These are phyloP conservation scores for Fraxinus angustifolia DNA, from an alignment of 305 asterid species.

Conservation along the genomic window DNA sequence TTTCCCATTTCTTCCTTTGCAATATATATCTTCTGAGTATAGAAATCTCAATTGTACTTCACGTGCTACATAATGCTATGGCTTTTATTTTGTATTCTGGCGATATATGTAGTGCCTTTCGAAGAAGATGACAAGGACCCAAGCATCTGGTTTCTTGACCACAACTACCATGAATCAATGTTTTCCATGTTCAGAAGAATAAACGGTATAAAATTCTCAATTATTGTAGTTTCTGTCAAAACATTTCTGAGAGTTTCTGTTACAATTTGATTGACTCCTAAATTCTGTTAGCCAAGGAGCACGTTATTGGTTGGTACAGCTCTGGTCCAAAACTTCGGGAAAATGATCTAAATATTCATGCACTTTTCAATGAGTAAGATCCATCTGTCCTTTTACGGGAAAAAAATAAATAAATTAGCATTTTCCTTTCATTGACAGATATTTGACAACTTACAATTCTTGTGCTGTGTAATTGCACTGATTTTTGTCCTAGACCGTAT, in stretches of 20 bases:
- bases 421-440: background rate
- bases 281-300: slow-evolving; percentile 79
- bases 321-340: slow-evolving; percentile 90
- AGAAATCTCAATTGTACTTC: background rate
- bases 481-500: background rate
- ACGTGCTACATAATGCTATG: slow-evolving; percentile 2
- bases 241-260: background rate
- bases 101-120: slow-evolving; percentile 67
- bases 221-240: background rate
- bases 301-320: slow-evolving; percentile 96
- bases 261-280: slow-evolving; percentile 14
- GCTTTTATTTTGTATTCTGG: slow-evolving; percentile 11
- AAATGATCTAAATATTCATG: slow-evolving; percentile 74
- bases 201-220: slow-evolving; percentile 48
- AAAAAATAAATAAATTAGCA: background rate
- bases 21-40: background rate
- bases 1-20: background rate
- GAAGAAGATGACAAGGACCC: slow-evolving; percentile 94
- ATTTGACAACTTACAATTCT: background rate
- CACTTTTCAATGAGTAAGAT: slow-evolving; percentile 75
- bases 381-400: slow-evolving; percentile 5
- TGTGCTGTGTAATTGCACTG: background rate
- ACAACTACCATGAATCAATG: slow-evolving; percentile 86
- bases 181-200: slow-evolving; percentile 90
- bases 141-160: slow-evolving; percentile 92